Evolutionary conservation across 164 flowering plant genomes (phyloP), one percentile per base, ranked within the genome.

Genomic region (Amborella trichopoda): DNA sequence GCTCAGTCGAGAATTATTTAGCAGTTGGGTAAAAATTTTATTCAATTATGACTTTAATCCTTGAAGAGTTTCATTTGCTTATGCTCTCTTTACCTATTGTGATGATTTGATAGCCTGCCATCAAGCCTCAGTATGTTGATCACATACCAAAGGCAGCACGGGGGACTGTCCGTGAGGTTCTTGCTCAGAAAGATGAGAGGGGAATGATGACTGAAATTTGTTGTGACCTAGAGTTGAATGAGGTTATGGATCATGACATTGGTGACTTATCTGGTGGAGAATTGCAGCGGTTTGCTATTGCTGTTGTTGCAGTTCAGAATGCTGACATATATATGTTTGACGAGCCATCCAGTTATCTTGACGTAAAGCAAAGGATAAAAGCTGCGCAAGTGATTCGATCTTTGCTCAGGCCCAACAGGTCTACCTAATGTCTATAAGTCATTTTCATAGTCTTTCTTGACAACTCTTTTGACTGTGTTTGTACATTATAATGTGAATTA

Each of bases 281-380:
- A 75, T 78, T 93, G 48, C 99, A 93, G 70, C 72, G 99, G 48
- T 93, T 93, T 75, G 94, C 96, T 14, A 93, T 93, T 68, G 96
- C 99, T 52, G 97, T 93, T 57, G 96, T 88, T 55, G 91, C 91
- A 13, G 71, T 85, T 45, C 95, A 83, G 59, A 74, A 74, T 75
- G 97, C 95, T 11, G 99, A 93, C 65, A 88, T 88, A 39, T 93
- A 83, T 55, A 93, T 93, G 95, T 93, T 93, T 69, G 99, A 93
- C 58, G 99, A 93, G 47, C 99, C 99, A 38, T 93, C 99, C 22
- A 85, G 99, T 73, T 88, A 88, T 67, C 95, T 93, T 54, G 99
- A 93, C 76, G 99, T 93, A 40, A 93, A 75, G 56, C 99, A 93
- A 64, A 73, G 99, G 75, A 94, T 88, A 16, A 93, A 93, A 71